A percentile compares a stretch with the other conserved stretches of the same genome.
Conservation (phyloP, 805 yeast genomes). For the Saccharomycopsis lassenensis region DNA sequence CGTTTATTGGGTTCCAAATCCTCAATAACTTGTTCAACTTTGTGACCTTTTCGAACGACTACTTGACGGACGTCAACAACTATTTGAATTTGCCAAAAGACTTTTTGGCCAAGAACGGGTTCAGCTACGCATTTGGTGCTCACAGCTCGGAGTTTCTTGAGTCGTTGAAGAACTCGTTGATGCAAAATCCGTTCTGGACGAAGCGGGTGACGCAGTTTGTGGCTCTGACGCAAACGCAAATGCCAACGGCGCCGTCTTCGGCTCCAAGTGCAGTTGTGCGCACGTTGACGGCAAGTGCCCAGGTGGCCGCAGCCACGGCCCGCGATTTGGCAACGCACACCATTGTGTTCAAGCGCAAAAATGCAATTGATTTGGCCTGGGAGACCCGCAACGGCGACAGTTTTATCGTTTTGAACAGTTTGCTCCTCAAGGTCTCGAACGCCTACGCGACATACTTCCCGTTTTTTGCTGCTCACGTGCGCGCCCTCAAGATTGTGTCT, state of each 20-base stretch:
- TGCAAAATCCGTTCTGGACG: too few species aligned
- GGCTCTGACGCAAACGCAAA: too few species aligned
- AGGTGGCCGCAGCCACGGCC: background rate
- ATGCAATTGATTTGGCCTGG: too few species aligned
- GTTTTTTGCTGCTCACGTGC: slow-evolving; percentile 6
- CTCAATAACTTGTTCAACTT: slow-evolving; percentile 9
- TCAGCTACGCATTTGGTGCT: too few species aligned
- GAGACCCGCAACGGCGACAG: slow-evolving; percentile 4
- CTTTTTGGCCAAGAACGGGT: background rate
- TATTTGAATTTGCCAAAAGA: slow-evolving; percentile 7
- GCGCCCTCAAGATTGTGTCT: slow-evolving; percentile 1
- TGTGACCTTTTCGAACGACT: slow-evolving; percentile 15
- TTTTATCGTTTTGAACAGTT: slow-evolving; percentile 1
- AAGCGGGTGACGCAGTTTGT: background rate
- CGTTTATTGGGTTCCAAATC: slow-evolving; percentile 5
- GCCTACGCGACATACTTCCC: slow-evolving; percentile 7
- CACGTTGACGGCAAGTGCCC: background rate
- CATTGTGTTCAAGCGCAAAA: too few species aligned
- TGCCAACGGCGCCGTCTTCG: background rate
- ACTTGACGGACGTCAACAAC: slow-evolving; percentile 7
- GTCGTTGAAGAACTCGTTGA: too few species aligned
- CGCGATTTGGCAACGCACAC: too few species aligned
- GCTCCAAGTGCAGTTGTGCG: background rate
- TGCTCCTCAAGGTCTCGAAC: slow-evolving; percentile 13
- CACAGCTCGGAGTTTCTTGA: too few species aligned